These are phyloP conservation scores for Euptelea pleiosperma DNA, from an alignment of 164 flowering plant genomes.

Conservation along the genomic window DNA sequence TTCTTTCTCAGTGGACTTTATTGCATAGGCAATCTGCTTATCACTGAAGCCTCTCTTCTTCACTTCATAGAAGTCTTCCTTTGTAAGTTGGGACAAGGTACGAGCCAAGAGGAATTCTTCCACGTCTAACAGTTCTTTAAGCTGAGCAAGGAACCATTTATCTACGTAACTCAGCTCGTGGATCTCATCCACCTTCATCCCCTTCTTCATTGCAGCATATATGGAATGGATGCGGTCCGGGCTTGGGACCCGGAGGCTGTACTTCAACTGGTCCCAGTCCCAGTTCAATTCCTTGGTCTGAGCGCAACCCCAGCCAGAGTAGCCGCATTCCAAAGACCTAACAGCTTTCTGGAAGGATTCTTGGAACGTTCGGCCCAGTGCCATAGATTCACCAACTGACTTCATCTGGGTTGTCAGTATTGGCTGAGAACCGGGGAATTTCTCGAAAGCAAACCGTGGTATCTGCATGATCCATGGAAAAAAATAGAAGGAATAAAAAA, in stretches of 20 bases:
- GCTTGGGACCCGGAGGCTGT: slow-evolving; percentile 80
- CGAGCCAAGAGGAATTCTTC: slow-evolving; percentile 61
- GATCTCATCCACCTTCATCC: slow-evolving; percentile 88
- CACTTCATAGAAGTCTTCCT: slow-evolving; percentile 74
- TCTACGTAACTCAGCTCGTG: slow-evolving; percentile 72
- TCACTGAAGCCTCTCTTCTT: slow-evolving; percentile 95
- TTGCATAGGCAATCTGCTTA: slow-evolving; percentile 89
- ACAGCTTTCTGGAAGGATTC: slow-evolving; percentile 97
- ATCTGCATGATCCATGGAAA: slow-evolving; percentile 53
- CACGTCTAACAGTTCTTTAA: slow-evolving; percentile 80
- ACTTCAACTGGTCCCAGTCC: slow-evolving; percentile 89
- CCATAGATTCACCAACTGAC: slow-evolving; percentile 97
- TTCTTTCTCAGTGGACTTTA: slow-evolving; percentile 68
- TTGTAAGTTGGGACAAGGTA: slow-evolving; percentile 51
- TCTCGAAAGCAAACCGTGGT: slow-evolving; percentile 97
- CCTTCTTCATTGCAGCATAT: slow-evolving; percentile 93
- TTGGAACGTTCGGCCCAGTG: slow-evolving; percentile 95
- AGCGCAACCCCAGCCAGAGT: slow-evolving; percentile 91
- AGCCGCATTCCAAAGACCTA: slow-evolving; percentile 80
- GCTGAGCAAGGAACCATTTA: slow-evolving; percentile 92
- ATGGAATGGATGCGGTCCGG: slow-evolving; percentile 89
- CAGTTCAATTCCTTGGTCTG: slow-evolving; percentile 66
- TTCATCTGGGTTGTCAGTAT: slow-evolving; percentile 95
- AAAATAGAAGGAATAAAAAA: background rate
- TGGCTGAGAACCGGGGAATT: slow-evolving; percentile 92